phyloP scores from a whole-genome alignment of 306 rosid species.

The Quercus rubra region DNA sequence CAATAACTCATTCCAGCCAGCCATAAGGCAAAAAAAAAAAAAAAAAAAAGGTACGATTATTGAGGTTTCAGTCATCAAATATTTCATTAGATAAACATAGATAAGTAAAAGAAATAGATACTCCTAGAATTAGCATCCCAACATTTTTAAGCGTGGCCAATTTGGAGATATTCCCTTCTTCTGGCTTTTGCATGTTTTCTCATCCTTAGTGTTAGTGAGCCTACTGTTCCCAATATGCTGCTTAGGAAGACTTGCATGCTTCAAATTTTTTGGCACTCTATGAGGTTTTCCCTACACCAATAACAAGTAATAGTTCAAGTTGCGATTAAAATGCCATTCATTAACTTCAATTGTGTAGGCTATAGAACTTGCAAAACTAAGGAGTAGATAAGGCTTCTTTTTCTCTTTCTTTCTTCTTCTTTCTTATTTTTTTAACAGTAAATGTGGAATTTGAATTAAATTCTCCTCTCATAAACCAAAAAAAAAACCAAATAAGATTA shows the following conservation, averaged over 20 bases:
- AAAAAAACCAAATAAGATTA: too few relatives aligned
- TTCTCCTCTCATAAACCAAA: too few relatives aligned
- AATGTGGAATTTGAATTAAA: too few relatives aligned
- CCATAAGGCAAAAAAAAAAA: not conserved
- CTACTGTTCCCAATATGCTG: constrained; percentile 31
- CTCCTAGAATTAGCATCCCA: constrained; percentile 49
- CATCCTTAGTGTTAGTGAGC: constrained; percentile 28
- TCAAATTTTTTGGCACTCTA: constrained; percentile 9
- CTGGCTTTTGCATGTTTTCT: constrained; percentile 32
- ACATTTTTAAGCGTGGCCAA: constrained; percentile 59
- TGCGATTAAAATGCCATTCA: not conserved
- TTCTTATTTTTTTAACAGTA: too few relatives aligned
- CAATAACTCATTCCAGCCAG: not conserved
- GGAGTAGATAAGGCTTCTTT: too few relatives aligned
- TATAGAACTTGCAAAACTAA: too few relatives aligned
- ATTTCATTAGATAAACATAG: not conserved
- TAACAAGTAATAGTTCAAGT: not conserved
- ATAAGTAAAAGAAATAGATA: not conserved
- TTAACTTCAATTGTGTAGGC: too few relatives aligned
- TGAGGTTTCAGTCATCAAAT: not conserved
- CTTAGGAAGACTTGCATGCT: constrained; percentile 24
- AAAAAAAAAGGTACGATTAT: not conserved
- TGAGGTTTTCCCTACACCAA: constrained; percentile 48
- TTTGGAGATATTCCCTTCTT: constrained; percentile 43
- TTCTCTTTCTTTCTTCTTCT: too few relatives aligned